Conservation (phyloP, 2,329 filamentous ascomycete species). For the Calycina marina region DNA sequence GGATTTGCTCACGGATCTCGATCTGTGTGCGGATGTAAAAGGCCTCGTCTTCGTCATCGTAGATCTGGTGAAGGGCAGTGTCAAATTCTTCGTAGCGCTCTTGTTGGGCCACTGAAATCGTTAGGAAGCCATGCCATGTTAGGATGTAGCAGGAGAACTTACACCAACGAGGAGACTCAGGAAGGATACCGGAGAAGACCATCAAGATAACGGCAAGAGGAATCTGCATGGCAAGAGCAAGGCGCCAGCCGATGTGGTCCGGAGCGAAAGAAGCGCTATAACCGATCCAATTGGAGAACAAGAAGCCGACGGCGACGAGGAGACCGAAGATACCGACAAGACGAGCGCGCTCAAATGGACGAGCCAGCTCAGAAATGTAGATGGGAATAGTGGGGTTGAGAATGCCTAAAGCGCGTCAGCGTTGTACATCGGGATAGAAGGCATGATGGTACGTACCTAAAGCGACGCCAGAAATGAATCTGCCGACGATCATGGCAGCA, state of each 20-base stretch:
- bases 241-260: slow-evolving; percentile 14
- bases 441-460: no score
- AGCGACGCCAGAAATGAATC: slow-evolving; percentile 32
- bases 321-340: slow-evolving; percentile 15
- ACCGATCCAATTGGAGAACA: slow-evolving; percentile 14
- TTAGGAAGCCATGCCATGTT: slow-evolving; percentile 1
- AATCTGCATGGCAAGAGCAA: slow-evolving; percentile 17
- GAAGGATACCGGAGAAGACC: slow-evolving; percentile 4
- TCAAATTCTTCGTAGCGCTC: slow-evolving; percentile 1
- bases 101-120: slow-evolving; percentile 2
- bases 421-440: no score
- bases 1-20: slow-evolving; percentile 21
- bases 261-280: slow-evolving; percentile 11
- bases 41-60: slow-evolving; percentile 14
- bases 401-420: no score
- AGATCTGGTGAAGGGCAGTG: neutral
- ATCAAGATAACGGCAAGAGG: slow-evolving; percentile 13
- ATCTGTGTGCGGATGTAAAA: slow-evolving; percentile 16
- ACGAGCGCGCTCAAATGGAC: slow-evolving; percentile 7
- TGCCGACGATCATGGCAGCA: slow-evolving; percentile 29
- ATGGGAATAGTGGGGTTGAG: slow-evolving; percentile 30
- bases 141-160: neutral
- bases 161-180: slow-evolving; percentile 11
- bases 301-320: slow-evolving; percentile 15
- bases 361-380: slow-evolving; percentile 25